Conservation (phyloP, 352 stramenopile species). For the Phytophthora capsici region DNA sequence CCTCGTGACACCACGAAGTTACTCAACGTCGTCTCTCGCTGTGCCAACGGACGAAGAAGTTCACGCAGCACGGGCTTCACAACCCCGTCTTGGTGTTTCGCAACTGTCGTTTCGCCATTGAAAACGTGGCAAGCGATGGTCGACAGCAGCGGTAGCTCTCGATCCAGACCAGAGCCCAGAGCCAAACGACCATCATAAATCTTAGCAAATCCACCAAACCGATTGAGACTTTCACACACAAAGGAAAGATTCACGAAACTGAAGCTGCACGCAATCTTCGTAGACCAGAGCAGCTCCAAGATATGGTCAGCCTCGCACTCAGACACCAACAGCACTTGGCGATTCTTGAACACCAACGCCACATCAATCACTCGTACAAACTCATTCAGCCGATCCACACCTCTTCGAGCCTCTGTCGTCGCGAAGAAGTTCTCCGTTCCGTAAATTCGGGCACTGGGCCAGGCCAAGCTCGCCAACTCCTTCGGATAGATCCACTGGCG, state of each 20-base stretch:
- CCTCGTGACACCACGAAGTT: conserved; percentile 42
- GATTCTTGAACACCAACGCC: conserved; percentile 50
- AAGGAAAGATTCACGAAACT: conserved; percentile 38
- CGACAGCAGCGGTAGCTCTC: conserved; percentile 8
- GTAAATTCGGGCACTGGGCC: conserved; percentile 34
- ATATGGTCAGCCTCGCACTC: conserved; percentile 50
- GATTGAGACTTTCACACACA: conserved; percentile 25
- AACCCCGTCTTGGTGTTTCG: conserved; percentile 15
- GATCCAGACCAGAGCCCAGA: conserved; percentile 9
- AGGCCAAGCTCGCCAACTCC: conserved; percentile 31
- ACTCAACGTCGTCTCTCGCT: conserved; percentile 32
- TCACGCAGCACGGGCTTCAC: conserved; percentile 17
- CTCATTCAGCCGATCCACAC: conserved; percentile 12
- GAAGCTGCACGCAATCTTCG: conserved; percentile 17
- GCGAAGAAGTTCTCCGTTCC: conserved; percentile 60
- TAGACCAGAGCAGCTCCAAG: conserved; percentile 40
- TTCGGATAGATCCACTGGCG: conserved; percentile 12
- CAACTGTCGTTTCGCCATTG: conserved; percentile 47
- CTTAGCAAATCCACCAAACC: background rate
- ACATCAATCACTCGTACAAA: conserved; percentile 46
- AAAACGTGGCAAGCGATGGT: conserved; percentile 30
- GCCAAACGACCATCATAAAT: conserved; percentile 15
- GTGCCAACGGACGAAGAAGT: conserved; percentile 20
- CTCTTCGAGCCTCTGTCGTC: conserved; percentile 8
- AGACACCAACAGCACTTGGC: conserved; percentile 44